A percentile compares a stretch with the other conserved stretches of the same genome.
phyloP scores from a whole-genome alignment of 805 yeast species.

The Nadsonia fulvescens region DNA sequence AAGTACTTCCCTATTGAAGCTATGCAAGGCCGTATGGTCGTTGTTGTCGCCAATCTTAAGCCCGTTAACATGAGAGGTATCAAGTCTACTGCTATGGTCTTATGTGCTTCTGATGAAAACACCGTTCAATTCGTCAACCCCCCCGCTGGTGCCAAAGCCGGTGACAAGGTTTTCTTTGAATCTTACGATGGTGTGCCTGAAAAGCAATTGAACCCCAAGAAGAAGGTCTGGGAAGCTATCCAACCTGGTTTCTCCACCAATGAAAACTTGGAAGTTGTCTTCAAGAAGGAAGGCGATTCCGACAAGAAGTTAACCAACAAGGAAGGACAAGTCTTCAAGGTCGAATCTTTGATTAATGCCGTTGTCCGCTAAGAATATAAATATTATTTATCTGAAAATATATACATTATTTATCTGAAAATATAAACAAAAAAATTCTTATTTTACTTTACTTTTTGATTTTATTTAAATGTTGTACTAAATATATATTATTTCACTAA shows the following conservation, averaged over 20 bases:
- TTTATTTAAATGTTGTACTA: constrained; percentile 1
- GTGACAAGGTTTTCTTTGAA: constrained; percentile 92
- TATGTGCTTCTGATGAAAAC: constrained; percentile 55
- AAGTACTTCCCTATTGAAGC: constrained; percentile 79
- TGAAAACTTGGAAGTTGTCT: constrained; percentile 59
- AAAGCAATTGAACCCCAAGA: constrained; percentile 88
- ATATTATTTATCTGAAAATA: too few relatives aligned
- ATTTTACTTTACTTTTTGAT: neutral
- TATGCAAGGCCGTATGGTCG: constrained; percentile 85
- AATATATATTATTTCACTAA: constrained; percentile 21
- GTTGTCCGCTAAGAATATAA: constrained; percentile 62
- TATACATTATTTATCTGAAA: too few relatives aligned
- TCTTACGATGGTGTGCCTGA: constrained; percentile 81
- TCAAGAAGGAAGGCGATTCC: constrained; percentile 58
- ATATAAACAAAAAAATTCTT: constrained; percentile 2
- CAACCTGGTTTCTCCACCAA: constrained; percentile 84
- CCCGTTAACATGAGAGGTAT: constrained; percentile 98
- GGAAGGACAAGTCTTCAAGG: constrained; percentile 62
- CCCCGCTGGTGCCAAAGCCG: constrained; percentile 82
- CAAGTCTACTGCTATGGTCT: constrained; percentile 89
- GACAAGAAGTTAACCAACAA: constrained; percentile 58
- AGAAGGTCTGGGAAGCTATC: constrained; percentile 90
- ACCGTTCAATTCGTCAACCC: constrained; percentile 86
- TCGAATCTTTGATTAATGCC: constrained; percentile 55
- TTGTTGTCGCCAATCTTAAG: constrained; percentile 87